Percentiles rank a stretch among this genome's conserved stretches.
phyloP scores from a whole-genome alignment of 2,329 filamentous ascomycete genomes.

The Cladosporium sp. region DNA sequence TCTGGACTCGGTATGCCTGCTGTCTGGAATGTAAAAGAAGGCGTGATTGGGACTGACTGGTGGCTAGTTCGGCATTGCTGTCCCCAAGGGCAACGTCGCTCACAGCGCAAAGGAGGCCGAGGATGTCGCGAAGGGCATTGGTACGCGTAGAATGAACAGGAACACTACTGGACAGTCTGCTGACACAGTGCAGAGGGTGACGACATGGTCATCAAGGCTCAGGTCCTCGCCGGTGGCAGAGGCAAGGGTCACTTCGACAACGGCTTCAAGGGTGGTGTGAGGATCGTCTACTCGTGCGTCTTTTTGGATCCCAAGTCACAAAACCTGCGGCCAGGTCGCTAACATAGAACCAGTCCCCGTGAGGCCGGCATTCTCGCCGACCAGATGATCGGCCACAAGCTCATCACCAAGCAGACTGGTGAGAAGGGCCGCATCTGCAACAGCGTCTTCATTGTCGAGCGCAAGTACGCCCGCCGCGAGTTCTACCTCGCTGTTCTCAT shows the following conservation, averaged over 20 bases:
- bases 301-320: neutral
- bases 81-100: conserved; percentile 85
- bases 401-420: conserved; percentile 99
- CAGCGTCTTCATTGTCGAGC: conserved; percentile 97
- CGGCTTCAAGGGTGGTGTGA: conserved; percentile 95
- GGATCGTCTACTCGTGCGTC: conserved; percentile 88
- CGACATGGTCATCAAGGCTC: conserved; percentile 99
- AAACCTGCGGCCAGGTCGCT: conserved; percentile 3
- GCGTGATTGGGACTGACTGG: neutral
- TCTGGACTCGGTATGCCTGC: conserved; percentile 55
- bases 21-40: neutral
- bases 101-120: conserved; percentile 81
- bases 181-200: conserved; percentile 55
- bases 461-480: conserved; percentile 97
- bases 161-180: conserved; percentile 8
- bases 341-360: conserved; percentile 54
- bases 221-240: conserved; percentile 94
- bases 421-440: conserved; percentile 90
- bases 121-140: conserved; percentile 81
- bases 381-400: conserved; percentile 99
- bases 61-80: conserved; percentile 84
- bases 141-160: conserved; percentile 40
- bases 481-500: conserved; percentile 99
- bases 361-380: conserved; percentile 95
- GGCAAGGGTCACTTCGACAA: conserved; percentile 98